phyloP scores from a whole-genome alignment of 805 yeast species.

The Candida argentea region DNA sequence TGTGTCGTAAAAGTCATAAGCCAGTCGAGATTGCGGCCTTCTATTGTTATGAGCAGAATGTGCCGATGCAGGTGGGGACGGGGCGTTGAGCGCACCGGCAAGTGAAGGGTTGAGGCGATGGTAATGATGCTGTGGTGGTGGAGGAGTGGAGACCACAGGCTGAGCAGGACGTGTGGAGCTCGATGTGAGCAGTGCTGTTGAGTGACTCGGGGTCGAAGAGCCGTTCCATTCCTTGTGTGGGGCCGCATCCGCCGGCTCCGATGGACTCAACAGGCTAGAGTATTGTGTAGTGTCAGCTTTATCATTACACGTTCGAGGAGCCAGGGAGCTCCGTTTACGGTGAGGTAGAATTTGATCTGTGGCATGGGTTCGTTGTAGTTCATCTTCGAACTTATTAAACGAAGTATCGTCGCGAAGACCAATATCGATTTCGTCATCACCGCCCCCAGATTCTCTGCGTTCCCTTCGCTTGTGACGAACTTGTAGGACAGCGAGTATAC shows the following conservation, averaged over 20 bases:
- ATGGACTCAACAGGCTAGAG: constrained; percentile 3
- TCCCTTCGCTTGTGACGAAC: constrained; percentile 21
- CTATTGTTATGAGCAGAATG: constrained; percentile 5
- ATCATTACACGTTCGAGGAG: background rate
- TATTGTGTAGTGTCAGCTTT: background rate
- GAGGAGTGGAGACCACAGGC: constrained; percentile 5
- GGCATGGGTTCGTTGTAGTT: constrained; percentile 14
- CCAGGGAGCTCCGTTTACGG: constrained; percentile 2
- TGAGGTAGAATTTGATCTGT: constrained; percentile 4
- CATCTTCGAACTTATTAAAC: constrained; percentile 27
- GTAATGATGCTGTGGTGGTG: constrained; percentile 1
- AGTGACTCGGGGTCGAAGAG: too few species aligned
- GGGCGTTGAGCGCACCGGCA: background rate
- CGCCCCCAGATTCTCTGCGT: constrained; percentile 19
- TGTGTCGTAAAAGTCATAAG: constrained; percentile 33
- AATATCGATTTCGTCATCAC: constrained; percentile 17
- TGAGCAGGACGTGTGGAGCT: background rate
- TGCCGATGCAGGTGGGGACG: constrained; percentile 2
- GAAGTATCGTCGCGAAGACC: constrained; percentile 27
- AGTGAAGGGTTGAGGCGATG: background rate
- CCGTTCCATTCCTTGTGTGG: too few species aligned
- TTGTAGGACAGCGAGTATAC: constrained; percentile 18
- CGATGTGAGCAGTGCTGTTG: constrained; percentile 2
- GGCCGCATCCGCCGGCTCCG: constrained; percentile 6
- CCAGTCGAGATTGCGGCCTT: constrained; percentile 12